Evolutionary conservation across 257 asterid genomes (phyloP), one percentile per base, ranked within the genome.

Genomic region (Buddleja alternifolia): DNA sequence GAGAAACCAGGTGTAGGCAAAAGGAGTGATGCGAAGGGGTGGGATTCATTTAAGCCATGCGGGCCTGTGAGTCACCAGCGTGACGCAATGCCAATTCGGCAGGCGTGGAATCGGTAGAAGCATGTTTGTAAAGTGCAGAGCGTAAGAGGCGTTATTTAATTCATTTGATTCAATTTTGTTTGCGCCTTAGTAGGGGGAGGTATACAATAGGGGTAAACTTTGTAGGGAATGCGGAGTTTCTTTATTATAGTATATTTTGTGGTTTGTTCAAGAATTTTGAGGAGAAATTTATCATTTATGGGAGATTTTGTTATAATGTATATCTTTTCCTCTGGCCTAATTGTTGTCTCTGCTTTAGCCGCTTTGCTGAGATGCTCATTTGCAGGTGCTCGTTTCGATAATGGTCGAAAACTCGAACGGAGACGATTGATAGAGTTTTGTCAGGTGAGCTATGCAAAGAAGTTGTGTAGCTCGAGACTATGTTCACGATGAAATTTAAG

Each of bases 81-180:
- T 34, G 67, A 71, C 11, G 71, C 77, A 1, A 72, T 71, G 9
- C 29, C 84, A 40, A 78, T 66, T 64, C 76, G 86, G 52, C 81
- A 66, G 50, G 56, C 66, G 32, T 72, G 87, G 78, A 64, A 73
- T 3, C 79, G 21, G 75, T 73, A 73, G 69, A 68, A 62, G 50
- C 50, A 48, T 24, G 63, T 69, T 64, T 69, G 24, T 23, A 45
- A 62, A 72, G 25, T 29, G 40, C 55, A 19, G 70, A 44, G n/a
- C 24, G 42, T n/a, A n/a, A 41, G 34, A 58, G 52, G 69, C 19
- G 39, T 10, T 9, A 4, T 41, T 48, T 17, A 11, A 9, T 73
- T 58, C 66, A 25, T 73, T 76, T 44, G 45, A 51, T 69, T 53
- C 9, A 19, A 36, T 57, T 67, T 21, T 54, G 52, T 56, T 17